Evolutionary conservation across 306 rosid genomes (phyloP).

Genomic region (Vigna mungo): DNA sequence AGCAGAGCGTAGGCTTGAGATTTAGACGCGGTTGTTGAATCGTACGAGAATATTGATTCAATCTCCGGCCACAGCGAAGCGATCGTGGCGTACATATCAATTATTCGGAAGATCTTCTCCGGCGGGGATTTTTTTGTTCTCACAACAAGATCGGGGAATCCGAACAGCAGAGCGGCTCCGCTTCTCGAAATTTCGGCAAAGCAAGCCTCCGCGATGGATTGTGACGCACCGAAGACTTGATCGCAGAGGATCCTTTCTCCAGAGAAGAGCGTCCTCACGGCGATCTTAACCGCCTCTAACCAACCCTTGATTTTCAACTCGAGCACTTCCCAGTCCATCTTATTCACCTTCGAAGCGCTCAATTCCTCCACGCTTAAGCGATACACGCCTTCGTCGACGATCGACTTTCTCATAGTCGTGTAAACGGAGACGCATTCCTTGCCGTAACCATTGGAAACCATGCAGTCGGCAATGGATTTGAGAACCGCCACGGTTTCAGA

Average conservation of each 20-base stretch:
- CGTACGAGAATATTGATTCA: constrained; percentile 17
- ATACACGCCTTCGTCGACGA: constrained; percentile 13
- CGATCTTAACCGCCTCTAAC: constrained; percentile 26
- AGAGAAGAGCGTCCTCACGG: constrained; percentile 17
- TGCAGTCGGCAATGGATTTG: constrained; percentile 12
- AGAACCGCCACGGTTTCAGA: constrained; percentile 18
- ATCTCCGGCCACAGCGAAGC: constrained; percentile 21
- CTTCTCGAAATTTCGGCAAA: constrained; percentile 17
- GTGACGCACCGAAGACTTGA: not conserved
- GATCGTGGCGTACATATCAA: constrained; percentile 18
- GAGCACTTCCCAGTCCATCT: constrained; percentile 1
- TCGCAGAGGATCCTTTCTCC: constrained; percentile 31
- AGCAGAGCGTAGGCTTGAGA: constrained; percentile 3
- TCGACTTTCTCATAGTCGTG: constrained; percentile 19
- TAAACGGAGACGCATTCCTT: constrained; percentile 6
- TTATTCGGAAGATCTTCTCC: not conserved
- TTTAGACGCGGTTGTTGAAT: not conserved
- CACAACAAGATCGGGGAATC: constrained; percentile 14
- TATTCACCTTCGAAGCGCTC: constrained; percentile 2
- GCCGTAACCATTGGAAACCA: constrained; percentile 23
- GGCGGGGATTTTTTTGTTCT: constrained; percentile 6
- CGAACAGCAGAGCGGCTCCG: not conserved
- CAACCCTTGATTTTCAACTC: constrained; percentile 18
- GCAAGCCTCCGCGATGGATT: constrained; percentile 3
- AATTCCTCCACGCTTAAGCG: constrained; percentile 11